phyloP scores from a whole-genome alignment of 1,139 yeast species.

The Insectozyma bohioensis region DNA sequence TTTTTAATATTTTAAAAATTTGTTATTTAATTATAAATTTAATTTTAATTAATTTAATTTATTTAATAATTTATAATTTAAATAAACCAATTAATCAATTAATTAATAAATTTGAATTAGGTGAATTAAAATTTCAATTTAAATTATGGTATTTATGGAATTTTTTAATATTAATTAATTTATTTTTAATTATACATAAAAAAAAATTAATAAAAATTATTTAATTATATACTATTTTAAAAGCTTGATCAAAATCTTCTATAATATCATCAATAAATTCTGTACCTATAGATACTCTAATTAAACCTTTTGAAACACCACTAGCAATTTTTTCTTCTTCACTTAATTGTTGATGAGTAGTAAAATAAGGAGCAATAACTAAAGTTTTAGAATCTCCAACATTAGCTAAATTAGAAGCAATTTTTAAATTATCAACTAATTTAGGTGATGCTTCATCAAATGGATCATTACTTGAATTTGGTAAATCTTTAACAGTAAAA shows the following conservation, averaged over 20 bases:
- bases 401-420: conserved; percentile 91
- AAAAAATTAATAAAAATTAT: not conserved
- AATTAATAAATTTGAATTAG: conserved; percentile 4
- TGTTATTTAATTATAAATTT: no score
- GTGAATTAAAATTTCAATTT: conserved; percentile 4
- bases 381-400: conserved; percentile 96
- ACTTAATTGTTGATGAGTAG: conserved; percentile 89
- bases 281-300: conserved; percentile 87
- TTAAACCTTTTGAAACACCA: conserved; percentile 85
- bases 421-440: conserved; percentile 77
- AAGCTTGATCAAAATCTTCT: conserved; percentile 82
- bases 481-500: conserved; percentile 77
- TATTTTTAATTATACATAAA: not conserved
- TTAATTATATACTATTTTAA: conserved; percentile 47
- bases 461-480: conserved; percentile 47
- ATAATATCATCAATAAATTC: conserved; percentile 88
- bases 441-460: conserved; percentile 75
- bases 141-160: conserved; percentile 8
- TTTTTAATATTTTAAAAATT: no score
- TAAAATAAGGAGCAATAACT: conserved; percentile 92
- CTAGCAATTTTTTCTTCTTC: conserved; percentile 78
- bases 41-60: conserved; percentile 1
- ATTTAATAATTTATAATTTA: conserved; percentile 3
- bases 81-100: conserved; percentile 1
- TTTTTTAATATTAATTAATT: conserved; percentile 3